Base-by-base conservation (phyloP, 1,284 basidiomycete species). In the Ustilago curta region DNA sequence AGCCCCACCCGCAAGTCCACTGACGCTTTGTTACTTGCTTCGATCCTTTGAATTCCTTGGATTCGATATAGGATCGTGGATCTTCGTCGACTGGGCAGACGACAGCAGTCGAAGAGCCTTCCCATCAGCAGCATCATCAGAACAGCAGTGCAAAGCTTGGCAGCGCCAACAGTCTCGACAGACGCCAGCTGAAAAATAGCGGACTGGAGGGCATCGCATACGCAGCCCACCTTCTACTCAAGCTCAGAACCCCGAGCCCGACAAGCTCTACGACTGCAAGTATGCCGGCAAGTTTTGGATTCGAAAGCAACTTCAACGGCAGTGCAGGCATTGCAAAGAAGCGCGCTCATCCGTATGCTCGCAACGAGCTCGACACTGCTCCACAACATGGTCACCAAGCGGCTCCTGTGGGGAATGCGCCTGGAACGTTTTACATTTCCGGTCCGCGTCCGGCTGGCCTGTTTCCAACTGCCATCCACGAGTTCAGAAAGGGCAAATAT, bases 401-500 rank as follows among this genome's bases (percentile, higher is more conserved):
- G 9, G 44, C 49, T 12, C 29, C 27, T 21, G 49, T 31, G 19
- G 19, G n/a, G 2, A 55, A 31, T 32, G 29, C 23, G 8, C 47
- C 50, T 27, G 49, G 42, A 25, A 62, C 19, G 23, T 64, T 75
- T 19, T 60, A 63, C 59, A 75, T 75, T 35, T 51, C 57, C 12
- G 59, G 44, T 4, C 72, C 72, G 11, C 67, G 61, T 14, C 72
- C 62, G 3, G 72, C 72, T 0, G 37, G 51, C 19, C 63, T 75
- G 7, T 75, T 67, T 18, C 52, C 68, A 1, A 74, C 71, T 2
- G 21, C 39, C 1, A 45, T 59, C 4, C 74, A 76, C 52, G 59
- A 60, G 27, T 67, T 76, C 19, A 31, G 70, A 2, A 70, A 62
- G 56, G 74, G 65, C 31, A 72, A 70, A 29, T 72, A 76, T 23